Base-by-base conservation (phyloP, 371 early-diverging fungal genomes). In the Dichotomocladium elegans region DNA sequence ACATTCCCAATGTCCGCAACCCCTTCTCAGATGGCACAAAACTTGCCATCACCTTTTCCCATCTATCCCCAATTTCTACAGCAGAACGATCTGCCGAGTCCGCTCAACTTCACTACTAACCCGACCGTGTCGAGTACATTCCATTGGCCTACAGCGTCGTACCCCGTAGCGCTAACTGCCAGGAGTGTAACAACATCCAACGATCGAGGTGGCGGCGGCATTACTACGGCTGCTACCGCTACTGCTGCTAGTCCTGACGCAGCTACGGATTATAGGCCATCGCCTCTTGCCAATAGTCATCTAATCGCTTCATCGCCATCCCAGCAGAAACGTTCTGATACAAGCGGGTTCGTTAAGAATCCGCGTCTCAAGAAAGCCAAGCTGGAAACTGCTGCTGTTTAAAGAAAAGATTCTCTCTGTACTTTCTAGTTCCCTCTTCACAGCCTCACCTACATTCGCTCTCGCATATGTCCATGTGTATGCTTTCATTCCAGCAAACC, bases 51-150 rank as follows among this genome's bases (percentile, higher is more conserved):
- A 8, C 89, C 89, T 5, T 85, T 83, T 8, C 77, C 86, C 3
- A 87, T 89, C 55, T 89, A 87, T 60, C 85, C 87, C 4, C 78
- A 87, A 50, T 83, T 89, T 37, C 89, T 89, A 49, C 83, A 81
- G 49, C 82, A 77, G 55, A 74, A 66, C 51, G 85, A 82, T 47
- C 47, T 76, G 51, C 82, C 74, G n/a, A 84, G 85, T 41, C 85
- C 85, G 15, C 66, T 85, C 42, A 76, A 82, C 50, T 84, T 84
- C 57, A 79, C 80, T 27, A 68, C 77, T 11, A 84, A 83, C 14
- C 83, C 84, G 3, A 74, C 79, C 2, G 55, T 64, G 19, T 74
- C 74, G 2, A 70, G 74, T 40, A 61, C 84, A 12, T 85, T 85
- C 54, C 68, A 82, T 47, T 85, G 85, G 85, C 85, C 85, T 6